phyloP scores from a whole-genome alignment of 2,329 filamentous ascomycete genomes.

The Fusarium euwallaceae region DNA sequence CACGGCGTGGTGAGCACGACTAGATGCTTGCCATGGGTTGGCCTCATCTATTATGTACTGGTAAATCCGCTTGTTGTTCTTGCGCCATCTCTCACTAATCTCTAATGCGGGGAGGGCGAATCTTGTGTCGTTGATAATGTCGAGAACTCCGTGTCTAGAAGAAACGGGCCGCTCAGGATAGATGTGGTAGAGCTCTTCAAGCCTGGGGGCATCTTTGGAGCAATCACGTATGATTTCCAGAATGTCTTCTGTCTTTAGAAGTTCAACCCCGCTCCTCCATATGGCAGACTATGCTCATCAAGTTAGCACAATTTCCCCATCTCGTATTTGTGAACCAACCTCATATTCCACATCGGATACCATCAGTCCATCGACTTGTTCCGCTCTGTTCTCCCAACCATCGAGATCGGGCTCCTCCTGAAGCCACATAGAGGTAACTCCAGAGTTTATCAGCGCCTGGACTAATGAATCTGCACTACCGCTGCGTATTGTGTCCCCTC shows the following conservation, averaged over 20 bases:
- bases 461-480: constrained; percentile 40
- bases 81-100: constrained; percentile 28
- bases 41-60: constrained; percentile 59
- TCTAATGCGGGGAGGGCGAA: constrained; percentile 47
- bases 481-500: neutral
- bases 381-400: constrained; percentile 51
- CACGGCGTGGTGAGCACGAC: constrained; percentile 61
- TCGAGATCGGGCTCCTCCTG: constrained; percentile 53
- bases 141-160: constrained; percentile 56
- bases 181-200: constrained; percentile 58
- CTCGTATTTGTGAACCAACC: neutral
- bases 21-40: constrained; percentile 62
- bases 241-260: constrained; percentile 51
- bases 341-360: constrained; percentile 60
- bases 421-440: constrained; percentile 57
- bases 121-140: constrained; percentile 52
- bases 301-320: neutral
- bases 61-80: constrained; percentile 46
- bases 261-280: constrained; percentile 58
- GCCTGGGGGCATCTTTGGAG: constrained; percentile 46
- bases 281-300: constrained; percentile 53
- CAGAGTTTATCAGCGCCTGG: constrained; percentile 51
- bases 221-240: constrained; percentile 48
- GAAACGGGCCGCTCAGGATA: constrained; percentile 54
- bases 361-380: constrained; percentile 53